Evolutionary conservation across 2,329 filamentous ascomycete species (phyloP), one percentile per base, ranked within the genome.

Genomic region (Phialemonium atrogriseum): DNA sequence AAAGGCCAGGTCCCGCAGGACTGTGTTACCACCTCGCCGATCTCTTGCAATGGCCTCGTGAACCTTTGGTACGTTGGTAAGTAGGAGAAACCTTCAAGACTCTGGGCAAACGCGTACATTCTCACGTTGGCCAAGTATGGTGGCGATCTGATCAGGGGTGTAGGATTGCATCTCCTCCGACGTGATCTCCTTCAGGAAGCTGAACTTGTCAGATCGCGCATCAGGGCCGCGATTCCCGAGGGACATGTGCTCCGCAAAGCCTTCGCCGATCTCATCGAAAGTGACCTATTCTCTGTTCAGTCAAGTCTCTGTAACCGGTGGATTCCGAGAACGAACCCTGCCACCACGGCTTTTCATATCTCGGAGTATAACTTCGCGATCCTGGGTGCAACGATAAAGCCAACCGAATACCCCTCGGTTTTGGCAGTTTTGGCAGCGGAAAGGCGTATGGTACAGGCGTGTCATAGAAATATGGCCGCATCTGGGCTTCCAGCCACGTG

Each of bases 351-450:
- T 26, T 40, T 50, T 43, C 12, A 54, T 51, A 24, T 60, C 54
- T 12, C 60, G 52, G 18, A 70, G 48, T 36, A 50, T 38, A 14
- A 47, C 48, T 18, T 72, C 64, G 9, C 59, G 60, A 44, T 87
- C 82, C 49, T 84, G 73, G 10, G 67, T 71, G 53, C 85, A 91
- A 37, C 70, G 64, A 52, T 84, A 91, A 14, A 91, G 58, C 73
- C 80, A 91, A 16, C 82, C 81, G 32, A 79, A 64, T 11, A 64
- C 56, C 1, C 79, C 71, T 2, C 54, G 52, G 24, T 58, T 56
- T 23, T 59, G 58, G 45, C 84, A 91, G 15, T 64, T 48, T 7
- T 66, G 56, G 55, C 84, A 91, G 12, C 52, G 47, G 27, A 62
- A 52, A 17, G 63, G 50, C 13, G 56, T 36, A 20, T 68, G 69